phyloP scores from a whole-genome alignment of 495 filamentous ascomycete species.

The Aspergillus carlsbadensis region DNA sequence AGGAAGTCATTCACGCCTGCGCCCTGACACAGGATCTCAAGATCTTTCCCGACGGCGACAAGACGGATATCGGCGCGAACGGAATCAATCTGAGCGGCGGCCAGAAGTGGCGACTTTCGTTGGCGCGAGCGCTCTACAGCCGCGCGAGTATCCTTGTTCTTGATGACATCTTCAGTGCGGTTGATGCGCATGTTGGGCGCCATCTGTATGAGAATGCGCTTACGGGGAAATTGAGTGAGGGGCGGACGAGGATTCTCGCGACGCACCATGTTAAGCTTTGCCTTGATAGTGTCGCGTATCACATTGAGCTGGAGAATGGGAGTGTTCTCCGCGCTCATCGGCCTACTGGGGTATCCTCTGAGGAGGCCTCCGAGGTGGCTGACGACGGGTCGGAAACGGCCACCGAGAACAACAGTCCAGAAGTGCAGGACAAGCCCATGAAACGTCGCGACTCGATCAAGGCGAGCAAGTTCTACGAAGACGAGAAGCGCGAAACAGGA shows the following conservation, averaged over 20 bases:
- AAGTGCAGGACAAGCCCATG: neutral
- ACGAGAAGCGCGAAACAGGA: conserved; percentile 68
- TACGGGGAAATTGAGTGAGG: conserved; percentile 64
- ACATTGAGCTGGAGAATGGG: conserved; percentile 68
- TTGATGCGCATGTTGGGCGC: conserved; percentile 70
- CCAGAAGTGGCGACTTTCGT: conserved; percentile 77
- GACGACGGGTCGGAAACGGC: neutral
- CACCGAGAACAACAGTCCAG: neutral
- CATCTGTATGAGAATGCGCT: conserved; percentile 76
- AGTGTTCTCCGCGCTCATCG: conserved; percentile 30
- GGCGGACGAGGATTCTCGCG: conserved; percentile 73
- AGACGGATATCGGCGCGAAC: conserved; percentile 78
- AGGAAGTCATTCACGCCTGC: conserved; percentile 64
- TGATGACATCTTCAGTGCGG: conserved; percentile 79
- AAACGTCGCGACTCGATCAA: conserved; percentile 33
- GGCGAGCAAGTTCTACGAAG: conserved; percentile 70
- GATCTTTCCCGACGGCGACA: conserved; percentile 69
- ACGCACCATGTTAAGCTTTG: conserved; percentile 80
- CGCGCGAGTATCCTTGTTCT: conserved; percentile 75
- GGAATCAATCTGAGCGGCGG: conserved; percentile 84
- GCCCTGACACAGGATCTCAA: conserved; percentile 72
- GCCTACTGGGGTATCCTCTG: conserved; percentile 27
- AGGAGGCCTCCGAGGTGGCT: conserved; percentile 18
- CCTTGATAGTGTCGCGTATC: conserved; percentile 65
- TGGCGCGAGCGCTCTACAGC: conserved; percentile 78